Evolutionary conservation across 2,329 filamentous ascomycete species (phyloP).

Genomic region (Westerdykella sp.): DNA sequence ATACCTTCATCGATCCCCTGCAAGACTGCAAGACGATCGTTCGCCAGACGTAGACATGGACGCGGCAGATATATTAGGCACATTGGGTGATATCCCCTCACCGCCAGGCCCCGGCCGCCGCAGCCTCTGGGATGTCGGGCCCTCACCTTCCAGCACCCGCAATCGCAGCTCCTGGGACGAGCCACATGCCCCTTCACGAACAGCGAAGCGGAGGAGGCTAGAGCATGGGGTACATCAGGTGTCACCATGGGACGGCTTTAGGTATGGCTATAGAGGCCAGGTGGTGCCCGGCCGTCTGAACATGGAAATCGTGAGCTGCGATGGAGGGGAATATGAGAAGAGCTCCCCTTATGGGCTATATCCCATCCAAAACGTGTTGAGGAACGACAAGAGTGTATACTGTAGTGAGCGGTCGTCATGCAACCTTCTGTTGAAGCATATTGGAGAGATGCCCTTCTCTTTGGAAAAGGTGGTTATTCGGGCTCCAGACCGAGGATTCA

Average conservation of each 20-base stretch:
- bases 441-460: conserved; percentile 72
- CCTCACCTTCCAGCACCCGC: conserved; percentile 5
- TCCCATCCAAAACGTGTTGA: conserved; percentile 66
- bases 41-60: conserved; percentile 18
- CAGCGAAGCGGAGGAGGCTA: conserved; percentile 36
- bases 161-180: conserved; percentile 21
- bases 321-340: conserved; percentile 66
- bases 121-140: no score
- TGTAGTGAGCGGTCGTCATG: conserved; percentile 83
- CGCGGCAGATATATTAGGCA: conserved; percentile 15
- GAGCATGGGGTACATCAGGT: conserved; percentile 26
- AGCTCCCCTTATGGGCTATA: conserved; percentile 46
- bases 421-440: conserved; percentile 79
- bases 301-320: conserved; percentile 86
- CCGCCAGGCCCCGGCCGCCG: background rate
- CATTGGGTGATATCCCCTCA: conserved; percentile 18
- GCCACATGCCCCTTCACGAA: conserved; percentile 15
- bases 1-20: conserved; percentile 30
- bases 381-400: conserved; percentile 77
- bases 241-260: conserved; percentile 46
- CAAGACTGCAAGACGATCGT: conserved; percentile 23
- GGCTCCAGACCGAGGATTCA: conserved; percentile 73
- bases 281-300: conserved; percentile 73
- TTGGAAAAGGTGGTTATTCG: conserved; percentile 84
- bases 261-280: conserved; percentile 82